Evolutionary conservation across 1,139 yeast genomes (phyloP).

Genomic region (Blastobotrys apis): DNA sequence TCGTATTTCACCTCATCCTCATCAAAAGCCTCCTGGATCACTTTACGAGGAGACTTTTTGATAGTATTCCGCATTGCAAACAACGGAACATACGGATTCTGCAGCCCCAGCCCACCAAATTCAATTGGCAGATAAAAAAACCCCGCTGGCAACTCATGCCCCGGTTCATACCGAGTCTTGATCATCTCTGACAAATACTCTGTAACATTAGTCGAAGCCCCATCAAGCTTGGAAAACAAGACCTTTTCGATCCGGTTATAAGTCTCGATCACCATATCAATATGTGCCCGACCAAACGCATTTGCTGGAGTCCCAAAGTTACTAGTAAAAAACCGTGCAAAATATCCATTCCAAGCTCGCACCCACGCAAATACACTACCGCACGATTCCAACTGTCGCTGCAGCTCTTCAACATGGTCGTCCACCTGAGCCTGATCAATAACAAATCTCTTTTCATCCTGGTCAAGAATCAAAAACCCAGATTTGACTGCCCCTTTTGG

Average conservation of each 20-base stretch:
- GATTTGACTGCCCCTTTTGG: slow-evolving; percentile 19
- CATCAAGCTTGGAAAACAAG: slow-evolving; percentile 15
- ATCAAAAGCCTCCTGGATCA: slow-evolving; percentile 11
- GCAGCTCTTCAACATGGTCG: slow-evolving; percentile 19
- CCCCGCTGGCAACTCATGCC: slow-evolving; percentile 14
- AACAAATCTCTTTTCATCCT: slow-evolving; percentile 10
- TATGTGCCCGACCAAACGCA: slow-evolving; percentile 15
- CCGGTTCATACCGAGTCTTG: not conserved
- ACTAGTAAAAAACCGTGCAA: slow-evolving; percentile 16
- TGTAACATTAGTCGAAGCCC: slow-evolving; percentile 3
- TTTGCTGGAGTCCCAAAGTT: slow-evolving; percentile 19
- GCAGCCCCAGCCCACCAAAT: slow-evolving; percentile 20
- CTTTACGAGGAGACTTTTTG: slow-evolving; percentile 2
- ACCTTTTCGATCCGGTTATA: slow-evolving; percentile 15
- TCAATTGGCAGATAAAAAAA: slow-evolving; percentile 20
- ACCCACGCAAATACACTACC: slow-evolving; percentile 17
- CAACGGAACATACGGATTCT: slow-evolving; percentile 15
- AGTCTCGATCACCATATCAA: slow-evolving; percentile 19
- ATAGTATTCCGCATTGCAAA: slow-evolving; percentile 7
- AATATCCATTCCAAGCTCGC: slow-evolving; percentile 19
- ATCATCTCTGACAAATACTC: slow-evolving; percentile 10
- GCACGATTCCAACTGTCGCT: slow-evolving; percentile 16
- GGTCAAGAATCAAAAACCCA: slow-evolving; percentile 19
- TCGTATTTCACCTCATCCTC: slow-evolving; percentile 13
- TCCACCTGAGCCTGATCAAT: slow-evolving; percentile 17